These are phyloP conservation scores for Mycena epipterygia DNA, from an alignment of 768 basidiomycete species.

Conservation along the genomic window DNA sequence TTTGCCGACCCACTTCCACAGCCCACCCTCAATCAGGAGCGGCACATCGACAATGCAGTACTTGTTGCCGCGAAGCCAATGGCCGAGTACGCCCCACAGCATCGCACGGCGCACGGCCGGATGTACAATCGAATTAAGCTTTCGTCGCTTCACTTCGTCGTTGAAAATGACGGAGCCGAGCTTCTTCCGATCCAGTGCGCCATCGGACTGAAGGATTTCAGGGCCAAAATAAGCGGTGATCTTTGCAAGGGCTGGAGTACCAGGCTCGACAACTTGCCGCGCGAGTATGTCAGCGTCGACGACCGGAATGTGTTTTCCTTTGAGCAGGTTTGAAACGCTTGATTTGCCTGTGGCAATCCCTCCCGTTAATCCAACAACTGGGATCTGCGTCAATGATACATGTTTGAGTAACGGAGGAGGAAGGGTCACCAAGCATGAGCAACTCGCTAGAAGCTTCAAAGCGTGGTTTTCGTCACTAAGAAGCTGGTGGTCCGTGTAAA, in stretches of 20 bases:
- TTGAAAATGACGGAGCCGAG: conserved; percentile 90
- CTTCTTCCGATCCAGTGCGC: conserved; percentile 83
- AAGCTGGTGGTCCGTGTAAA: too few relatives aligned
- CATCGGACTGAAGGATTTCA: conserved; percentile 75
- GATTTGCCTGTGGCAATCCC: conserved; percentile 98
- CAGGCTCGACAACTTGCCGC: conserved; percentile 87
- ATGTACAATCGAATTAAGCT: conserved; percentile 89
- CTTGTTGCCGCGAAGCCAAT: conserved; percentile 85
- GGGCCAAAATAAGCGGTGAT: conserved; percentile 82
- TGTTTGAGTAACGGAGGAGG: not conserved
- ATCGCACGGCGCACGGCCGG: conserved; percentile 91
- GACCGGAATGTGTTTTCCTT: conserved; percentile 78
- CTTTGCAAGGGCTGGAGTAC: conserved; percentile 76
- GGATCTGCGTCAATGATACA: not conserved
- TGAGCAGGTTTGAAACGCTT: conserved; percentile 84
- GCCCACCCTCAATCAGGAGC: conserved; percentile 87
- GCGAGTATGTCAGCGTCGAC: conserved; percentile 95
- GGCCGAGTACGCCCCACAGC: conserved; percentile 71
- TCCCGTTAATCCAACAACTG: conserved; percentile 95
- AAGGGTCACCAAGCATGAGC: conserved; percentile 34
- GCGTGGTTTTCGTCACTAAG: not conserved
- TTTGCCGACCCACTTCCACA: conserved; percentile 87
- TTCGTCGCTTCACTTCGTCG: conserved; percentile 76
- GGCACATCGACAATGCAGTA: conserved; percentile 93
- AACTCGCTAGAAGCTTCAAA: not conserved